Evolutionary conservation across 805 yeast species (phyloP).

Genomic region (Phaffomyces antillensis): DNA sequence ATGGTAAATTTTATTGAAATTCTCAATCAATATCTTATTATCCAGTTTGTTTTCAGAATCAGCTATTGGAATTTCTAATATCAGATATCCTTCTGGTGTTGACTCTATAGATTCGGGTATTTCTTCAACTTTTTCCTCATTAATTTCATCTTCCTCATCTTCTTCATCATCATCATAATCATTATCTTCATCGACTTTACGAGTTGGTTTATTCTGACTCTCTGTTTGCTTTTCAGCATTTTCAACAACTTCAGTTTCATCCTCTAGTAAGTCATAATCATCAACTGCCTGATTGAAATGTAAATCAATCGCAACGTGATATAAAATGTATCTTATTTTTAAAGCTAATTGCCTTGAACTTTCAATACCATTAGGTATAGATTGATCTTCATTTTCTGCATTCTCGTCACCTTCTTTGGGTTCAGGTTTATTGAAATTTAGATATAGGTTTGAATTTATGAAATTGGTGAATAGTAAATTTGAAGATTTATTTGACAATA

Average conservation of each 20-base stretch:
- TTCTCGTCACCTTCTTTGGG: constrained; percentile 26
- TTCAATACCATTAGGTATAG: constrained; percentile 34
- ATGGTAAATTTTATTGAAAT: constrained; percentile 68
- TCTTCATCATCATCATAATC: constrained; percentile 25
- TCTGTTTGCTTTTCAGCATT: not conserved
- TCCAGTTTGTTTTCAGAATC: constrained; percentile 27
- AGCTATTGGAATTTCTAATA: constrained; percentile 29
- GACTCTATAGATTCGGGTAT: constrained; percentile 5
- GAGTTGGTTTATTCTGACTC: constrained; percentile 5
- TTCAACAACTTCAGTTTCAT: not conserved
- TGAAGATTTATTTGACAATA: constrained; percentile 29
- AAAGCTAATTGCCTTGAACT: constrained; percentile 52
- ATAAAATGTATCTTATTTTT: constrained; percentile 58
- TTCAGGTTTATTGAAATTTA: constrained; percentile 21
- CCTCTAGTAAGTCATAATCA: constrained; percentile 16
- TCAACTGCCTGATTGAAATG: constrained; percentile 23
- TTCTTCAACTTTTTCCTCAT: not conserved
- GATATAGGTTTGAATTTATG: constrained; percentile 26
- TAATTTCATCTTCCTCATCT: constrained; percentile 12
- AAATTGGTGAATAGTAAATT: constrained; percentile 36
- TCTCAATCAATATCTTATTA: constrained; percentile 38
- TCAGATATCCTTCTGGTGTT: constrained; percentile 19
- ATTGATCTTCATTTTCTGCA: constrained; percentile 26
- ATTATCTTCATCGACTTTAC: constrained; percentile 33
- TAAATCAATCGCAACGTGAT: constrained; percentile 62